phyloP scores from a whole-genome alignment of 768 basidiomycete genomes.

The Mycena sanguinolenta region DNA sequence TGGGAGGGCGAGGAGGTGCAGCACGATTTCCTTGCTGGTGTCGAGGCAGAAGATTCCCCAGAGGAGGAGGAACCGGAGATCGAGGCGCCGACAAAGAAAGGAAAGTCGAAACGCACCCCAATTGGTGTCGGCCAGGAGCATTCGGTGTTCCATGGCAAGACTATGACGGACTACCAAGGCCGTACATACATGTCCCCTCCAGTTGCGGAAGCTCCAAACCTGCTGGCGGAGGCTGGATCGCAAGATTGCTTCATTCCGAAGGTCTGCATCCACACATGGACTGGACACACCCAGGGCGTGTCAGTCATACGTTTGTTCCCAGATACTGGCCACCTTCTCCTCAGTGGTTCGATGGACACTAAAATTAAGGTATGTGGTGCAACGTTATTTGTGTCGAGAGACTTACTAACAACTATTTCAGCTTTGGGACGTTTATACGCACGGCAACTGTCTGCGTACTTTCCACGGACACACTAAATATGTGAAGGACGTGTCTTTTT shows the following conservation, averaged over 20 bases:
- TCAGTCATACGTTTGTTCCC: constrained; percentile 96
- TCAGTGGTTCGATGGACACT: constrained; percentile 98
- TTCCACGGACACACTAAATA: constrained; percentile 98
- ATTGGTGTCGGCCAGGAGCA: constrained; percentile 83
- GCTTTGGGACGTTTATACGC: constrained; percentile 98
- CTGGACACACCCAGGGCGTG: constrained; percentile 96
- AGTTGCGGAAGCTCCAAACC: constrained; percentile 86
- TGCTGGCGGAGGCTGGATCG: constrained; percentile 82
- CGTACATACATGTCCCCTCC: constrained; percentile 98
- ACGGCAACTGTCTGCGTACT: constrained; percentile 95
- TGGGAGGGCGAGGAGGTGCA: constrained; percentile 88
- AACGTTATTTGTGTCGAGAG: neutral
- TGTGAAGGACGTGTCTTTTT: constrained; percentile 96
- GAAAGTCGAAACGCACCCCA: constrained; percentile 83
- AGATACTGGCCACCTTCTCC: constrained; percentile 89
- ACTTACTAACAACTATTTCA: constrained; percentile 45
- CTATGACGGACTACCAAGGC: constrained; percentile 96
- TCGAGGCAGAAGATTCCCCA: constrained; percentile 72
- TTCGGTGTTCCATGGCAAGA: constrained; percentile 97
- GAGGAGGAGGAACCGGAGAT: constrained; percentile 77
- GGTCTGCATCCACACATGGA: constrained; percentile 96
- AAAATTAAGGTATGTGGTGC: constrained; percentile 86
- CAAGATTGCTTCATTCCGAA: constrained; percentile 97
- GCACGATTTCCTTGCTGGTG: constrained; percentile 70
- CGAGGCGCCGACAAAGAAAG: constrained; percentile 72